Evolutionary conservation across 2,329 filamentous ascomycete species (phyloP), one percentile per base, ranked within the genome.

Genomic region (Phialophora verrucosa): DNA sequence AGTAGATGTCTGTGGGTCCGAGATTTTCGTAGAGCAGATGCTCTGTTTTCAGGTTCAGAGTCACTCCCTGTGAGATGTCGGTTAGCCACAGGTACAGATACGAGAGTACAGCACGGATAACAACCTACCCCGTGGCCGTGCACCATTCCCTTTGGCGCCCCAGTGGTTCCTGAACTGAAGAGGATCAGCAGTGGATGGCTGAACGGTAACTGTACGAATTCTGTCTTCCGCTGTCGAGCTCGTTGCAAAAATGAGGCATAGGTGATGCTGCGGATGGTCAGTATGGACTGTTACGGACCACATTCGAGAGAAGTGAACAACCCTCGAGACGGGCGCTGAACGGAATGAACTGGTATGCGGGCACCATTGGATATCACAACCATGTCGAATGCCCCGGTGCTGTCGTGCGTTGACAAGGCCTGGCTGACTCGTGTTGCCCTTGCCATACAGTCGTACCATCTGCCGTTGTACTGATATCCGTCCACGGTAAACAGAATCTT

Each of bases 91-190:
- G 11, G 23, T 11, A 49, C 44, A 11, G 11, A 12, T 12, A 4
- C 10, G 32, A 35, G 44, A 49, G 27, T 44, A 17, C 8, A 27
- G 20, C 25, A 4, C 35, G 14, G 44, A 42, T 38, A n/a, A 10
- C 32, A 2, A 38, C 50, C 20, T 62, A 62, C 77, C 14, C 77
- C 77, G 1, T 75, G 75, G 0, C 87, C 89, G 75, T 96, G 92
- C 2, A 93, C 91, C 68, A 96, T 94, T 64, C 91, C 92, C 74
- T 96, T 95, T 12, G 92, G 92, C 0, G 42, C 55, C 2, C 64
- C 64, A 31, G 64, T 67, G 0, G 87, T 79, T 0, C 89, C 88
- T 3, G 54, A 59, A 11, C 61, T 64, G 35, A 64, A 67, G 55
- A 67, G 60, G 49, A 67, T 84, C 35, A 93, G 79, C 76, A 91